A percentile compares a stretch with the other conserved stretches of the same genome.
phyloP scores from a whole-genome alignment of 129 eudicot species.

The Lonicera japonica region DNA sequence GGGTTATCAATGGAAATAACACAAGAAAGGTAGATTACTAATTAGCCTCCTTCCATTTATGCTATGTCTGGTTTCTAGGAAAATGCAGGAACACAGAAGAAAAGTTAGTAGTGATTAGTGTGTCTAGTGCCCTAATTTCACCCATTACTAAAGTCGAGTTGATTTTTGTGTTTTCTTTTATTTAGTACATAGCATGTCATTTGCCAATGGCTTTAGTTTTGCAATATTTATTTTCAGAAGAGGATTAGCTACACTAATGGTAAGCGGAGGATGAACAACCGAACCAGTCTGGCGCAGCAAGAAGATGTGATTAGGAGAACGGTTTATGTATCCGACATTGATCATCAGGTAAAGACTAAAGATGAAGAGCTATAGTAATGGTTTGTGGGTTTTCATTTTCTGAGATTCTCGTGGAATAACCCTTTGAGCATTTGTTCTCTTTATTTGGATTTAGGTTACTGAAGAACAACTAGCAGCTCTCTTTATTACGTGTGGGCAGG shows the following conservation, averaged over 20 bases:
- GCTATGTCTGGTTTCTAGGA: background rate
- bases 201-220: background rate
- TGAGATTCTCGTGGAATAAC: background rate
- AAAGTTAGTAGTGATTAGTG: no score
- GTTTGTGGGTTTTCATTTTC: background rate
- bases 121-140: no score
- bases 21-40: slow-evolving; percentile 35
- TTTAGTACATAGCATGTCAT: no score
- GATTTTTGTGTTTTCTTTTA: background rate
- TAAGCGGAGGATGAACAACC: slow-evolving; percentile 55
- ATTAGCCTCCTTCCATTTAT: background rate
- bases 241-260: slow-evolving; percentile 47
- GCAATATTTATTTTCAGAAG: slow-evolving; percentile 36
- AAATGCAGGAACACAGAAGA: no score
- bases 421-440: background rate
- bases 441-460: slow-evolving; percentile 57
- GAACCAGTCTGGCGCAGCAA: slow-evolving; percentile 76
- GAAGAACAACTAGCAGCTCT: slow-evolving; percentile 97
- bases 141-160: slow-evolving; percentile 3
- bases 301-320: slow-evolving; percentile 88
- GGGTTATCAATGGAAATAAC: slow-evolving; percentile 32
- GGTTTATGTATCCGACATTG: slow-evolving; percentile 91
- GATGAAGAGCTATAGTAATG: background rate
- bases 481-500: slow-evolving; percentile 81
- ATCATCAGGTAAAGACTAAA: slow-evolving; percentile 61